Evolutionary conservation across 306 rosid genomes (phyloP), one percentile per base, ranked within the genome.

Genomic region (Quillaja saponaria): DNA sequence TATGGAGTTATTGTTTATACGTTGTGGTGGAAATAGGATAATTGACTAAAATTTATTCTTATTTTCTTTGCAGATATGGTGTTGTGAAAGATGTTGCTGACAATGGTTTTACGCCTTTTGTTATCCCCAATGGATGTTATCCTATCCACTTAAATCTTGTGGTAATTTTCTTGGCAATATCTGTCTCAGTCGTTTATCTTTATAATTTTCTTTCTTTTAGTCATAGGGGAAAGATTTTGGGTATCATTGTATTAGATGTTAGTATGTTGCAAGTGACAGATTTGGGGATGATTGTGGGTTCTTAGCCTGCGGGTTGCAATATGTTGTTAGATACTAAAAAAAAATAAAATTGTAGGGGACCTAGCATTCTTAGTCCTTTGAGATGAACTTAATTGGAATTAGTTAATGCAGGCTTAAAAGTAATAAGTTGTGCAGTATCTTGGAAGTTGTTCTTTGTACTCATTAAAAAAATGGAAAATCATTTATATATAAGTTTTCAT

Each of bases 121-220:
- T 57, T 58, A 74, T 82, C 80, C 90, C 95, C 7, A 69, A 79
- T 28, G 95, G 83, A 47, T 88, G 98, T 59, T 41, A 66, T 79
- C 94, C 98, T 1, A 76, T 88, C 62, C 98, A 92, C 71, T 61
- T 92, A 60, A 92, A 86, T 66, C 95, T 92, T 47, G 98, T 92
- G 90, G 98, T 92, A 86, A 81, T 41, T 65, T 52, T 34, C 28
- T 38, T 15, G 47, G 16, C 11, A 17, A 7, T 33, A 49, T n/a
- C 28, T 48, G 28, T 8, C 3, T 11, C 28, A 2, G 16, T 20
- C n/a, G 14, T 13, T 53, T 6, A 38, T 2, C 10, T 9, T 34
- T n/a, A 6, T 21, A 12, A 28, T 45, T 46, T 41, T 18, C 16
- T 7, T 15, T 25, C 3, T 25, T 25, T 25, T 25, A 1, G 31